A percentile compares a stretch with the other conserved stretches of the same genome.
Evolutionary conservation across 2,329 filamentous ascomycete species (phyloP).

Genomic region (Monosporascus sp.): DNA sequence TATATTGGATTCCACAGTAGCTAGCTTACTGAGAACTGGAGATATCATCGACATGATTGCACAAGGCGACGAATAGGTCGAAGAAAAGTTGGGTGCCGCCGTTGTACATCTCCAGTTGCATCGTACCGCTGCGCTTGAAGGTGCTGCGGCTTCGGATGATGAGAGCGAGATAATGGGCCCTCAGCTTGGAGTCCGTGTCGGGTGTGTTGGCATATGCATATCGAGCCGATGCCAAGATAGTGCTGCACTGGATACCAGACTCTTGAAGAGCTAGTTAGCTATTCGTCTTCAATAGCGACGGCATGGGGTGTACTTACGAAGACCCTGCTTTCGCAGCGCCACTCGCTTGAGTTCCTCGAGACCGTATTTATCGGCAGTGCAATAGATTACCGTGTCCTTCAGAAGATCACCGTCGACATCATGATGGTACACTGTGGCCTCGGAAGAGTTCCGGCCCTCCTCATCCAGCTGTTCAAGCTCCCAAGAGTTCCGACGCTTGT

Average conservation of each 20-base stretch:
- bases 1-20: too few relatives aligned
- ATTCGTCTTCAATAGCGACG: not conserved
- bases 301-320: constrained; percentile 49
- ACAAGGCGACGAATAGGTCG: constrained; percentile 87
- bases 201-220: constrained; percentile 87
- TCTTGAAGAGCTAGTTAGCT: constrained; percentile 34
- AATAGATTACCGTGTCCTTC: constrained; percentile 89
- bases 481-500: constrained; percentile 76
- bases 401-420: constrained; percentile 62
- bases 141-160: constrained; percentile 84
- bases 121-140: constrained; percentile 89
- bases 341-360: constrained; percentile 81
- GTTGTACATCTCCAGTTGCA: constrained; percentile 91
- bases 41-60: constrained; percentile 78
- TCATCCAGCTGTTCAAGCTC: constrained; percentile 62
- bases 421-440: constrained; percentile 65
- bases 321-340: constrained; percentile 80
- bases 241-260: constrained; percentile 75
- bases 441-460: constrained; percentile 40
- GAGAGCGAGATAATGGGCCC: constrained; percentile 85
- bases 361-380: constrained; percentile 77
- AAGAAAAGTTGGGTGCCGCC: constrained; percentile 83
- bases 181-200: constrained; percentile 82
- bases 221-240: constrained; percentile 79
- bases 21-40: constrained; percentile 48